These are phyloP conservation scores for Poteriospumella lacustris DNA, from an alignment of 108 stramenopile species.

Conservation along the genomic window DNA sequence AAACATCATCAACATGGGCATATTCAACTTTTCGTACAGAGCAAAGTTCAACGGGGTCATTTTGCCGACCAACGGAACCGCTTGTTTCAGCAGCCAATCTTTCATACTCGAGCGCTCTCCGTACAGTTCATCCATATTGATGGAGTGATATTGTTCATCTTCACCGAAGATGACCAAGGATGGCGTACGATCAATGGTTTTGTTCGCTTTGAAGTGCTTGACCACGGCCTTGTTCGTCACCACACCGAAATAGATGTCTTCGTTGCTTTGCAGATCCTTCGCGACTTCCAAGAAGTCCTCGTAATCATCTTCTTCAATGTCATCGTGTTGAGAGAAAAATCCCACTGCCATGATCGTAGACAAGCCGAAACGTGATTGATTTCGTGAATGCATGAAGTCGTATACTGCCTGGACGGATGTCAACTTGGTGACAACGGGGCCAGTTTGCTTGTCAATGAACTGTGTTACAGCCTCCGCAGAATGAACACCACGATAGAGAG, in stretches of 20 bases:
- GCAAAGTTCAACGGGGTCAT: constrained; percentile 38
- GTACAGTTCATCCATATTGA: constrained; percentile 28
- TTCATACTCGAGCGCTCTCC: constrained; percentile 6
- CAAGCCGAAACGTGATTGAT: background rate
- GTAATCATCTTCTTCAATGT: constrained; percentile 30
- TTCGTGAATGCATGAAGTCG: constrained; percentile 8
- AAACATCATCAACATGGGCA: constrained; percentile 49
- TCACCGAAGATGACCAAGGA: background rate
- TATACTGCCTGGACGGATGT: background rate
- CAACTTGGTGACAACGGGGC: background rate
- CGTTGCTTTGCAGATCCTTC: background rate
- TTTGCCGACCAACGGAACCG: constrained; percentile 36
- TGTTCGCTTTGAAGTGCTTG: background rate
- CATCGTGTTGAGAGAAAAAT: constrained; percentile 23
- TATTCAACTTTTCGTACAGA: constrained; percentile 37
- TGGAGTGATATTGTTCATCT: background rate
- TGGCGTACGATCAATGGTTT: constrained; percentile 29
- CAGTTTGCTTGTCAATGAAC: background rate
- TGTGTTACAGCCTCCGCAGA: background rate
- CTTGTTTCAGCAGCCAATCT: background rate
- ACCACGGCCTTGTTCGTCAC: background rate
- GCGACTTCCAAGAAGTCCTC: constrained; percentile 22
- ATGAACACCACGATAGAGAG: constrained; percentile 3
- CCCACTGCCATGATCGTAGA: constrained; percentile 21
- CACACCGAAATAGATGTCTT: constrained; percentile 3